These are phyloP conservation scores for Calonectria crousiana DNA, from an alignment of 2,329 filamentous ascomycete species.

Conservation along the genomic window DNA sequence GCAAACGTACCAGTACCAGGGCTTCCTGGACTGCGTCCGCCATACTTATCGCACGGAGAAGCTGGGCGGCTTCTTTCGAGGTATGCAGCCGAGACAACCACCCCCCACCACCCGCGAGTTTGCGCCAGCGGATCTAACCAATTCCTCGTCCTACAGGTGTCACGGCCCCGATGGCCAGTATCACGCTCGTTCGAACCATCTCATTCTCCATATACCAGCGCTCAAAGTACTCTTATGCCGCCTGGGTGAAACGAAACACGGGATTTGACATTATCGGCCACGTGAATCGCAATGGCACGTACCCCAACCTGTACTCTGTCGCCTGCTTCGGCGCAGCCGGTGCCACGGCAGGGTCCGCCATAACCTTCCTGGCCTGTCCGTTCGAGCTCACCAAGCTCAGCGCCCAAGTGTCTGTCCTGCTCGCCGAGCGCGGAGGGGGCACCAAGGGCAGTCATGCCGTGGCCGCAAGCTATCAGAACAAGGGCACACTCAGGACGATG, in stretches of 20 bases:
- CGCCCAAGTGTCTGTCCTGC: slow-evolving; percentile 84
- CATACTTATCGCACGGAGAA: slow-evolving; percentile 83
- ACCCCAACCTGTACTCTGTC: slow-evolving; percentile 79
- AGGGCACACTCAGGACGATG: slow-evolving; percentile 82
- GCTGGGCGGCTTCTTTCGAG: slow-evolving; percentile 82
- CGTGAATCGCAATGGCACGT: slow-evolving; percentile 77
- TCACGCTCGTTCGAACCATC: slow-evolving; percentile 81
- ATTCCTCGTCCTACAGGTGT: slow-evolving; percentile 65
- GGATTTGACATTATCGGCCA: slow-evolving; percentile 78
- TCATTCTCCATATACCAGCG: slow-evolving; percentile 85
- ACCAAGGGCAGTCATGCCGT: slow-evolving; percentile 66
- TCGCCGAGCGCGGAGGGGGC: slow-evolving; percentile 63
- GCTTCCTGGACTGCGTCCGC: slow-evolving; percentile 78
- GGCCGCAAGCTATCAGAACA: slow-evolving; percentile 79
- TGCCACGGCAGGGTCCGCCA: slow-evolving; percentile 82
- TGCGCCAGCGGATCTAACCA: slow-evolving; percentile 27
- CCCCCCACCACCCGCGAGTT: not conserved
- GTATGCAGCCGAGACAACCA: slow-evolving; percentile 56
- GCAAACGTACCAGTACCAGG: slow-evolving; percentile 86
- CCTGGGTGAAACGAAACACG: slow-evolving; percentile 76
- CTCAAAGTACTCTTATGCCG: slow-evolving; percentile 79
- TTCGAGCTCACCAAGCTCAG: slow-evolving; percentile 93
- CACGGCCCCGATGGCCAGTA: slow-evolving; percentile 82
- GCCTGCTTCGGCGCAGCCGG: slow-evolving; percentile 83
- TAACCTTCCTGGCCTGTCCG: slow-evolving; percentile 85